Evolutionary conservation across 2,329 filamentous ascomycete species (phyloP).

Genomic region (Neonectria coccinea): DNA sequence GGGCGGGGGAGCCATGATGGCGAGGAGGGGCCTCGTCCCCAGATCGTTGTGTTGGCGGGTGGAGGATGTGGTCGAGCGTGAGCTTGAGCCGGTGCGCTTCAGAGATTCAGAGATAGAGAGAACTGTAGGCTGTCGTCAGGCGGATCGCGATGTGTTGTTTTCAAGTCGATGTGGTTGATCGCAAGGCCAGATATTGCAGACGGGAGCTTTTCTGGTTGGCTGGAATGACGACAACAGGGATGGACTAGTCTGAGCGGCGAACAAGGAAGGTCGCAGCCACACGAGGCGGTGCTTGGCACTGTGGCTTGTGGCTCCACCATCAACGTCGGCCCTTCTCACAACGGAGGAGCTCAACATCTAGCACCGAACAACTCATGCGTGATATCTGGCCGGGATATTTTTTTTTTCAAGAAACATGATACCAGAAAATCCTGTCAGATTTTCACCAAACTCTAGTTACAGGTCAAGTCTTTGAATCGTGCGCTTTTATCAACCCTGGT

Average conservation of each 20-base stretch:
- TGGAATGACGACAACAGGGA: conserved; percentile 24
- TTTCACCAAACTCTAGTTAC: background rate
- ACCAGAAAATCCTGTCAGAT: background rate
- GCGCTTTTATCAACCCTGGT: too few species aligned
- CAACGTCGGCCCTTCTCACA: conserved; percentile 3
- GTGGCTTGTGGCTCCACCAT: conserved; percentile 32
- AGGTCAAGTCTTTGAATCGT: background rate
- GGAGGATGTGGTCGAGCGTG: background rate
- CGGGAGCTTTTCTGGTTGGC: conserved; percentile 40
- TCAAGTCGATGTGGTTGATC: conserved; percentile 11
- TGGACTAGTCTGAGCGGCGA: conserved; percentile 17
- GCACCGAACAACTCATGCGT: background rate
- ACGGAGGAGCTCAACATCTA: background rate
- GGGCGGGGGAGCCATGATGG: conserved; percentile 51
- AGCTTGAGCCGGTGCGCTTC: conserved; percentile 3
- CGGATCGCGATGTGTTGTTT: background rate
- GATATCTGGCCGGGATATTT: background rate
- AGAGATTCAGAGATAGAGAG: background rate
- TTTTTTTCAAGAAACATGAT: background rate
- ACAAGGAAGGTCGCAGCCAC: conserved; percentile 26
- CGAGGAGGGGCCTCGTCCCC: conserved; percentile 33
- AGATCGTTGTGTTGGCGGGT: background rate
- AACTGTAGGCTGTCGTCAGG: background rate
- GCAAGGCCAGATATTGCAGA: conserved; percentile 45
- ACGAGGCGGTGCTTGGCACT: conserved; percentile 10